Evolutionary conservation across 2,329 filamentous ascomycete species (phyloP), one percentile per base, ranked within the genome.

Genomic region (Neofusicoccum parvum): DNA sequence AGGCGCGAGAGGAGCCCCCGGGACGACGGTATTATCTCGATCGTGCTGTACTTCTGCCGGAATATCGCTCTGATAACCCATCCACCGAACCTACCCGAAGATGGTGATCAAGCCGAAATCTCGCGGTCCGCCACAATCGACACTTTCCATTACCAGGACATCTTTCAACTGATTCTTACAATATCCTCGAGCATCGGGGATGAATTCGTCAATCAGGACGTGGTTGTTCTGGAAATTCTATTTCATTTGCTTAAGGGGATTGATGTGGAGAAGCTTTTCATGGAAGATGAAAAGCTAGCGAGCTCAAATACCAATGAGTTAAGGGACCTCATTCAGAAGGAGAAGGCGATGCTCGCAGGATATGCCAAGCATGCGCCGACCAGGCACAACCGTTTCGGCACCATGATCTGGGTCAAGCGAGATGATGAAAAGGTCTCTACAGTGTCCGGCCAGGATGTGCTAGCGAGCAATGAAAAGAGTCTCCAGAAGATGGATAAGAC

Each of bases 331-430:
- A 87, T 97, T 76, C 87, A 86, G 63, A 92, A 95, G 73, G 95
- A 99, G 78, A 88, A 89, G 2, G 87, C 89, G n/a, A 91, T 96
- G 88, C 83, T 92, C 64, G 88, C 90, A 71, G 86, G 90, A 56
- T 90, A 93, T 71, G 90, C 90, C 63, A 90, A 88, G 70, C 89
- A 89, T 73, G 91, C 91, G 2, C 92, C 94, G 0, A 94, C 92
- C 3, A 85, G 95, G 54, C 95, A 99, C 77, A 96, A 94, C 71
- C 87, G 95, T 39, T 99, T 98, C 73, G 95, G 95, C 2, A 96
- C 94, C 11, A 98, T 98, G 92, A 88, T 97, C 39, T 98, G 94
- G 94, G 88, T 99, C 43, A 92, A 96, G 80, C 85, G 94, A 65
- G 91, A 93, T 56, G 90, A 94, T 70, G 88, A 90, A 59, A 94